Base-by-base conservation (phyloP, 2,329 filamentous ascomycete species). In the Berkeleyomyces basicola region DNA sequence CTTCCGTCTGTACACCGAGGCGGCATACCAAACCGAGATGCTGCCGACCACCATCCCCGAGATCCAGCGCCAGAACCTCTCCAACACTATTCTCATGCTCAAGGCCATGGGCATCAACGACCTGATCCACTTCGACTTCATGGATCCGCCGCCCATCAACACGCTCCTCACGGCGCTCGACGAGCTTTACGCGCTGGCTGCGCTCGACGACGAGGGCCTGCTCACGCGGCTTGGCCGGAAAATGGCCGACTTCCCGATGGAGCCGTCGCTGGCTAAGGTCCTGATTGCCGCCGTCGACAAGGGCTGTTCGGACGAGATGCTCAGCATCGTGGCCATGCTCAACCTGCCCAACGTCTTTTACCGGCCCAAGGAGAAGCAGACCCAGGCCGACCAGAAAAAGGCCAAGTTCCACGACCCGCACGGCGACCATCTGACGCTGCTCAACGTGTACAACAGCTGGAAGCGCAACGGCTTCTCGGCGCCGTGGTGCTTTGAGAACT, bases 101-200 rank as follows among this genome's bases (percentile, higher is more conserved):
- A 99, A 99, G 72, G 93, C 93, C 0, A 97, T 99, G 90, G 93
- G 95, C 2, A 97, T 99, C 73, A 97, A 99, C 70, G 93, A 99
- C 70, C 78, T 99, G 1, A 79, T 99, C 10, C 90, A 95, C 70
- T 99, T 99, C 70, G 92, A 97, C 74, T 99, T 99, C 69, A 97
- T 99, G 92, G 93, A 99, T 69, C 91, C 93, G 0, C 93, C 93
- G 0, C 93, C 93, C 0, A 93, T 93, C 39, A 96, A 97, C 70
- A 97, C 93, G 10, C 96, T 97, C 90, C 81, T 99, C 66, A 95
- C 90, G 59, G 93, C 93, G 0, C 77, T 99, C 3, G 95, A 99
- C 74, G 93, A 97, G 71, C 79, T 99, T 0, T 99, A 99, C 70
- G 90, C 90, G 0, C 77, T 99, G 9, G 90, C 87, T 3, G 92